Evolutionary conservation across 2,329 filamentous ascomycete genomes (phyloP).

Genomic region (Rhynchosporium agropyri): DNA sequence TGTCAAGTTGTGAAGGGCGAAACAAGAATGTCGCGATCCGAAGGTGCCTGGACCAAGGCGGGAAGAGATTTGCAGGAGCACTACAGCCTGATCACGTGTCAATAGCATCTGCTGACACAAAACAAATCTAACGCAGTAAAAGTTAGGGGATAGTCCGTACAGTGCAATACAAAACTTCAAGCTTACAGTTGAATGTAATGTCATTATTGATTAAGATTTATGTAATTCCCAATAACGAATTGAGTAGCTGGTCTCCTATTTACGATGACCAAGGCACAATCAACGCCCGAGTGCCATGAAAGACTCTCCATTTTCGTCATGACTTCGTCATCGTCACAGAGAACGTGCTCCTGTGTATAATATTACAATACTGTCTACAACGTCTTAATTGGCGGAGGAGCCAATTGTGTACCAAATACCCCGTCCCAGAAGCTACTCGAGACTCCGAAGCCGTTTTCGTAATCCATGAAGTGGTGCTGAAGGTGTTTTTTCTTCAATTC

Average conservation of each 20-base stretch:
- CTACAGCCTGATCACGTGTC: neutral
- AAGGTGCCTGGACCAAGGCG: neutral
- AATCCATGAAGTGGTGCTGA: constrained; percentile 96
- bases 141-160: neutral
- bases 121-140: too few species aligned
- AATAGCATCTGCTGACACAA: too few species aligned
- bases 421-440: constrained; percentile 95
- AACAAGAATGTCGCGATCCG: neutral
- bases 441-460: constrained; percentile 95
- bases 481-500: constrained; percentile 97
- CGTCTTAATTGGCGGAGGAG: constrained; percentile 36
- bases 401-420: constrained; percentile 86
- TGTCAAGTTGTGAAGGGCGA: neutral
- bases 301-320: constrained; percentile 30
- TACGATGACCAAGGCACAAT: constrained; percentile 20
- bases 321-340: constrained; percentile 27
- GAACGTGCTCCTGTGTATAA: constrained; percentile 5
- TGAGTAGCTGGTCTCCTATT: constrained; percentile 29
- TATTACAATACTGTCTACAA: constrained; percentile 23
- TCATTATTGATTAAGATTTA: constrained; percentile 22
- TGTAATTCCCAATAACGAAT: constrained; percentile 15
- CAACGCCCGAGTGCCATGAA: constrained; percentile 20
- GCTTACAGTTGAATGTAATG: constrained; percentile 14
- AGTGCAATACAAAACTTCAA: neutral
- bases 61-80: constrained; percentile 6